phyloP scores from a whole-genome alignment of 2,329 filamentous ascomycete genomes.

The Pyrenophora seminiperda region DNA sequence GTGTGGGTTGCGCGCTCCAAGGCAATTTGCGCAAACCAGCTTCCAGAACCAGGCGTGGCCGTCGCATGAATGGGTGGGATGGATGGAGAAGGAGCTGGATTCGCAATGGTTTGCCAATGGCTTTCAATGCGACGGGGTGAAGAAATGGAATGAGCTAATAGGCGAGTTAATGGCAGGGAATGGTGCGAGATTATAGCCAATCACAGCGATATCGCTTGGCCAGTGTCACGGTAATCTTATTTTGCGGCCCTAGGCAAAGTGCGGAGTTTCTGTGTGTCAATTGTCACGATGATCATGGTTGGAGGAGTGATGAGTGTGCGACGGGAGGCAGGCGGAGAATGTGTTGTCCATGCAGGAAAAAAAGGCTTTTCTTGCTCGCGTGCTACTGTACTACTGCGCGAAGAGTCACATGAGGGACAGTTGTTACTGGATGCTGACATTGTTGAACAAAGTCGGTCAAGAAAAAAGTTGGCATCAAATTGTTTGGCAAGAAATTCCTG shows the following conservation, averaged over 20 bases:
- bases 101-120: constrained; percentile 13
- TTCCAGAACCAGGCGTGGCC: constrained; percentile 8
- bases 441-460: constrained; percentile 6
- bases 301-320: background rate
- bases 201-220: constrained; percentile 23
- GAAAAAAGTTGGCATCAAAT: background rate
- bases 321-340: background rate
- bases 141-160: constrained; percentile 20
- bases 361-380: background rate
- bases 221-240: constrained; percentile 33
- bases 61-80: constrained; percentile 1
- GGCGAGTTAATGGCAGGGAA: constrained; percentile 15
- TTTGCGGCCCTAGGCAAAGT: constrained; percentile 13
- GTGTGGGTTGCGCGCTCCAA: background rate
- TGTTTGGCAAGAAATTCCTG: constrained; percentile 11
- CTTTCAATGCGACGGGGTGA: constrained; percentile 15
- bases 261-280: constrained; percentile 17
- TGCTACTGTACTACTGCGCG: background rate
- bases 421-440: background rate
- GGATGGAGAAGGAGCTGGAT: constrained; percentile 7
- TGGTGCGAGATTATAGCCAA: constrained; percentile 25
- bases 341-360: constrained; percentile 2
- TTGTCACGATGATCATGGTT: constrained; percentile 6
- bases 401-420: background rate
- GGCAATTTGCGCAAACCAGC: background rate